Conservation (phyloP, 257 asterid genomes). For the Lantana camara region DNA sequence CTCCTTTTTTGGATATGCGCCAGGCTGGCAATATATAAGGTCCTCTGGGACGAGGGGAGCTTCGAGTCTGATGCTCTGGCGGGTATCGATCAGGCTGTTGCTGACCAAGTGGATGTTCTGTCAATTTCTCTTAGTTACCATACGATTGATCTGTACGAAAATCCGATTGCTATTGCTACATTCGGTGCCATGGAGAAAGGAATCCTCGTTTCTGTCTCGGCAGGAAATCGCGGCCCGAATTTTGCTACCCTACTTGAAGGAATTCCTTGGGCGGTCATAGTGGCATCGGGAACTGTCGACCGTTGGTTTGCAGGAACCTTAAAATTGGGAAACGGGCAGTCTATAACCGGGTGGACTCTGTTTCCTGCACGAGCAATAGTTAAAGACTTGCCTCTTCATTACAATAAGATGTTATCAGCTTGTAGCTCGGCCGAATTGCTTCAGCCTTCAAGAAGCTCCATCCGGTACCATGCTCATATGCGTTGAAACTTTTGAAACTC, state of each 20-base stretch:
- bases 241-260: conserved; percentile 43
- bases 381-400: conserved; percentile 40
- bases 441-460: conserved; percentile 29
- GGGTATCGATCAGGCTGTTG: conserved; percentile 63
- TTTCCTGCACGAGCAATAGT: conserved; percentile 41
- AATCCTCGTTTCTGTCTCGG: conserved; percentile 59
- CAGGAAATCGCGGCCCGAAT: conserved; percentile 47
- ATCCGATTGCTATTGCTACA: conserved; percentile 59
- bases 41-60: conserved; percentile 49
- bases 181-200: conserved; percentile 70
- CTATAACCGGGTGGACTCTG: conserved; percentile 49
- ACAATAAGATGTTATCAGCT: conserved; percentile 40
- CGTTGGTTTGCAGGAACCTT: conserved; percentile 49
- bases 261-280: conserved; percentile 60
- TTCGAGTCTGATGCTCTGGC: conserved; percentile 57
- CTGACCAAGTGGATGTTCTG: conserved; percentile 57
- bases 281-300: conserved; percentile 56
- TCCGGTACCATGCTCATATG: conserved; percentile 39
- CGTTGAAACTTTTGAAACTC: conserved; percentile 24
- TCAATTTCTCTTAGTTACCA: conserved; percentile 53
- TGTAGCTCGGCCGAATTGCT: conserved; percentile 41
- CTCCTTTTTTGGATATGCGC: conserved; percentile 63
- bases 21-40: conserved; percentile 55
- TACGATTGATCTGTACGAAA: conserved; percentile 37
- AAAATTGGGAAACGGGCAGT: conserved; percentile 37